Percentiles rank a stretch among this genome's conserved stretches.
These are phyloP conservation scores for Pezicula carpinea DNA, from an alignment of 2,329 filamentous ascomycete species.

Conservation along the genomic window DNA sequence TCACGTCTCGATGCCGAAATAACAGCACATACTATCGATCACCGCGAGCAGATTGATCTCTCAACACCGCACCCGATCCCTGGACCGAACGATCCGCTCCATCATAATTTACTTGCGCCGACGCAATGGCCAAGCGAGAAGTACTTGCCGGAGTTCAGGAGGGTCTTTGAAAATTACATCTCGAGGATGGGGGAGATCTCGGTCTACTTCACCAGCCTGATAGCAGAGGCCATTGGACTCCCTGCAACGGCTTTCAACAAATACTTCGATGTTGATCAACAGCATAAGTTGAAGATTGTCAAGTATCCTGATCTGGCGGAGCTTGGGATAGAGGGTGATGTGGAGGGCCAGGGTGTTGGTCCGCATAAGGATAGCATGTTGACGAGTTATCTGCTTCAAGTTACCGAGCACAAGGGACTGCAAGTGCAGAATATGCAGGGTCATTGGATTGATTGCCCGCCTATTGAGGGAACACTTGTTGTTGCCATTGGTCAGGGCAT, in stretches of 20 bases:
- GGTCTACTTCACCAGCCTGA: constrained; percentile 70
- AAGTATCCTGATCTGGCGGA: constrained; percentile 74
- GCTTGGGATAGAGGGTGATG: constrained; percentile 39
- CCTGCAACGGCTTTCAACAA: constrained; percentile 64
- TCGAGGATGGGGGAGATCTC: constrained; percentile 67
- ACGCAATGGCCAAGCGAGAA: constrained; percentile 71
- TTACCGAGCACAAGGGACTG: constrained; percentile 67
- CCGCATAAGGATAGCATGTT: constrained; percentile 86
- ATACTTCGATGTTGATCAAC: constrained; percentile 67
- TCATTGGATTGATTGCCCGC: constrained; percentile 78
- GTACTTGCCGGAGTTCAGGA: constrained; percentile 62
- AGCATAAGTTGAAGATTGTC: constrained; percentile 88
- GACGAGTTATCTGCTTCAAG: constrained; percentile 76
- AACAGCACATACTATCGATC: constrained; percentile 71
- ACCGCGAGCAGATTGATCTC: constrained; percentile 83
- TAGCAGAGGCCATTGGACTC: constrained; percentile 78
- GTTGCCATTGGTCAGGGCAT: constrained; percentile 85
- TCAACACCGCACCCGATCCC: constrained; percentile 72
- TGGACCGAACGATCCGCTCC: constrained; percentile 55
- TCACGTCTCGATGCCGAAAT: constrained; percentile 61
- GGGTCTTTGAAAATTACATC: constrained; percentile 72
- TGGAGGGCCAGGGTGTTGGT: constrained; percentile 59
- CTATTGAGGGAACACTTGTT: constrained; percentile 71
- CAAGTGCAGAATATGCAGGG: constrained; percentile 79
- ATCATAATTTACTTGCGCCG: constrained; percentile 72